Evolutionary conservation across 768 basidiomycete genomes (phyloP).

Genomic region (Dioszegia hungarica): DNA sequence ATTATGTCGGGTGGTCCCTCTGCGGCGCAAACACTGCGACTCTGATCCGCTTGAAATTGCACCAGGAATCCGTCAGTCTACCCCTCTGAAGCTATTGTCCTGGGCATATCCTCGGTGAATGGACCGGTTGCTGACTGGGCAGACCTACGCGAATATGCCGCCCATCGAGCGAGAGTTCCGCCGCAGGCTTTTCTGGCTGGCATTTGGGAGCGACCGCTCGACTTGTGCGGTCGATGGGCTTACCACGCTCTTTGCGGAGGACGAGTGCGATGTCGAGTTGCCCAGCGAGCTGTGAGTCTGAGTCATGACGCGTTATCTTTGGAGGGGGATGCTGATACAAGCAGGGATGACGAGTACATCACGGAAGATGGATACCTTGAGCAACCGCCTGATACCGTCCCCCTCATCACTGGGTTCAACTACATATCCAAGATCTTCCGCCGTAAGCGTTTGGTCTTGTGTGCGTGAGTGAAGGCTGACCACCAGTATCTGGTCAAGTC

Average conservation of each 20-base stretch:
- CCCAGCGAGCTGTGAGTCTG: conserved; percentile 39
- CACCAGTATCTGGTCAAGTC: conserved; percentile 31
- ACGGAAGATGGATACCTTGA: conserved; percentile 76
- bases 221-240: conserved; percentile 55
- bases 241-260: conserved; percentile 56
- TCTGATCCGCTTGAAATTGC: conserved; percentile 11
- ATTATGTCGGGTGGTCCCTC: not conserved
- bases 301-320: conserved; percentile 14
- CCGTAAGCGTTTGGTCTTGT: not conserved
- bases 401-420: conserved; percentile 74
- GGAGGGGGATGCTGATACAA: not conserved
- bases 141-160: conserved; percentile 73
- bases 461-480: not conserved
- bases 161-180: conserved; percentile 83
- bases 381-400: conserved; percentile 81
- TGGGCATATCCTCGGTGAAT: conserved; percentile 53
- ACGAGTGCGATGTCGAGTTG: conserved; percentile 61
- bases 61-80: conserved; percentile 31
- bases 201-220: conserved; percentile 87
- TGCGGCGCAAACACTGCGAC: not conserved
- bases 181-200: conserved; percentile 80
- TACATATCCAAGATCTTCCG: conserved; percentile 18
- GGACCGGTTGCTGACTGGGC: conserved; percentile 67
- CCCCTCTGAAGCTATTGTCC: not conserved
- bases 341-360: conserved; percentile 56